phyloP scores from a whole-genome alignment of 164 flowering plant species.

The Houttuynia cordata region DNA sequence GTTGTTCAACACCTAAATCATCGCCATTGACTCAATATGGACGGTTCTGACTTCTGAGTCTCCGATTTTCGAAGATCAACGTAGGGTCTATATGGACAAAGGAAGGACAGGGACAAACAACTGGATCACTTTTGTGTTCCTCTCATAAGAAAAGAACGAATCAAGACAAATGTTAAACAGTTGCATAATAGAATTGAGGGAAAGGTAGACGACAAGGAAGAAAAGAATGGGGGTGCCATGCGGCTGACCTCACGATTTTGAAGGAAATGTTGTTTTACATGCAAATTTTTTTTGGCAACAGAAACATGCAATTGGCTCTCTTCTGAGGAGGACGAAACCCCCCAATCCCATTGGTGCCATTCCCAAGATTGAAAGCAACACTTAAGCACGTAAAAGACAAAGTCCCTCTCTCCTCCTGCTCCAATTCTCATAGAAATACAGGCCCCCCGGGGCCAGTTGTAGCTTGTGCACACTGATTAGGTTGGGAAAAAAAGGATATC shows the following conservation, averaged over 20 bases:
- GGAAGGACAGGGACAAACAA: too few species aligned
- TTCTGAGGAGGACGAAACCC: not conserved
- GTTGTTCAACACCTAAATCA: too few species aligned
- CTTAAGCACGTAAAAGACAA: not conserved
- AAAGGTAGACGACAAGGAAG: not conserved
- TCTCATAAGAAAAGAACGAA: too few species aligned
- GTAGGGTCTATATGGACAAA: too few species aligned
- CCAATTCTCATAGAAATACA: not conserved
- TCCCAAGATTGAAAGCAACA: slow-evolving; percentile 2
- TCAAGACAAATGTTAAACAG: too few species aligned
- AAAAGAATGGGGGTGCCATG: not conserved
- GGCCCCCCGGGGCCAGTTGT: not conserved
- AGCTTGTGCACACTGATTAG: not conserved
- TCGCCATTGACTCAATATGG: too few species aligned
- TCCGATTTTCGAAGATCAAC: too few species aligned
- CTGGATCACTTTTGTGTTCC: too few species aligned
- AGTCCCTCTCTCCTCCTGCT: not conserved
- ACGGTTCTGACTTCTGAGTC: too few species aligned
- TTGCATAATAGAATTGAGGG: too few species aligned
- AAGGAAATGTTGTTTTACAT: not conserved
- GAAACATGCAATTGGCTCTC: too few species aligned
- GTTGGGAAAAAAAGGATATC: not conserved
- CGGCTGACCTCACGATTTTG: not conserved
- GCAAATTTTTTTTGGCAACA: too few species aligned
- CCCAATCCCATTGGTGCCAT: not conserved